Evolutionary conservation across 192 early-diverging fungal genomes (phyloP).

Genomic region (Ambispora gerdemannii): DNA sequence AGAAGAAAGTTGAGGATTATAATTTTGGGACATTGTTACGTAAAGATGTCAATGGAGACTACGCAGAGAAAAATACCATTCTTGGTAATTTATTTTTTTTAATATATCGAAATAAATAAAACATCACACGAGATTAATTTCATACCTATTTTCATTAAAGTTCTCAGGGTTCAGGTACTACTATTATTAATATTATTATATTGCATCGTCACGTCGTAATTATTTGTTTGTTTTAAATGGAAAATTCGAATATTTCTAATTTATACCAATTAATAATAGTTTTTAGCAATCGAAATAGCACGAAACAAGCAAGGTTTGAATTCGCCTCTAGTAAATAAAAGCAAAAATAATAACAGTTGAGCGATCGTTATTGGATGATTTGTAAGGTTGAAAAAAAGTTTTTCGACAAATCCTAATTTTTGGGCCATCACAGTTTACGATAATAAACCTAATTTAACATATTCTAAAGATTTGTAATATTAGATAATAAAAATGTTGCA

Average conservation of each 20-base stretch:
- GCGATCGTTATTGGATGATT: too few species aligned
- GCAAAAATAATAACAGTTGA: too few species aligned
- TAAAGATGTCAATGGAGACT: constrained; percentile 70
- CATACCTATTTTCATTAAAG: too few species aligned
- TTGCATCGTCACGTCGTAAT: neutral
- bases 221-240: neutral
- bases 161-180: constrained; percentile 35
- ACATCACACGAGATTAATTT: too few species aligned
- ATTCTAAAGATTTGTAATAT: too few species aligned
- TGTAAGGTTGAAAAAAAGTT: too few species aligned
- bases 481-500: too few species aligned
- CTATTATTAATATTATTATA: neutral
- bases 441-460: too few species aligned
- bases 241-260: neutral
- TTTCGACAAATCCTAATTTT: too few species aligned
- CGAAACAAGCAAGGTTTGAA: constrained; percentile 85
- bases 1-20: constrained; percentile 81
- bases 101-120: too few species aligned
- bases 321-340: constrained; percentile 38
- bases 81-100: too few species aligned
- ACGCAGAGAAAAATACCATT: constrained; percentile 83
- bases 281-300: constrained; percentile 89
- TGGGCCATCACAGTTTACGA: too few species aligned
- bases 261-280: constrained; percentile 46
- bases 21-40: constrained; percentile 93